Conservation (phyloP, 345 rosid genomes). For the Sisymbrium irio region DNA sequence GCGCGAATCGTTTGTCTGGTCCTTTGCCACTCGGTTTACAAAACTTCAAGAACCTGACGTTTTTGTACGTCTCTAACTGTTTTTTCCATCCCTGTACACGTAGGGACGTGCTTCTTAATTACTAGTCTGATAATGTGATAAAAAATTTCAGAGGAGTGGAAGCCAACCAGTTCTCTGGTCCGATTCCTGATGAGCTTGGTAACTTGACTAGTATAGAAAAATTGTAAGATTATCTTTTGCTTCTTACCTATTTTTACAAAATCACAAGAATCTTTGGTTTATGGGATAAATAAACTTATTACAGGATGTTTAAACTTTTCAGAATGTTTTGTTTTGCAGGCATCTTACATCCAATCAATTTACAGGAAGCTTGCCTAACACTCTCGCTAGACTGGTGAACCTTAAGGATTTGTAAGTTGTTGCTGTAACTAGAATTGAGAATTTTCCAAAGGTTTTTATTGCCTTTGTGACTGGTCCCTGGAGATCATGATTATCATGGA, state of each 20-base stretch:
- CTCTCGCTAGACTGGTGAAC: slow-evolving; percentile 36
- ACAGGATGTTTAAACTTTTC: too few species aligned
- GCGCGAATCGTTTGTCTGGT: slow-evolving; percentile 48
- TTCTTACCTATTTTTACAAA: neutral
- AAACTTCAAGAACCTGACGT: slow-evolving; percentile 40
- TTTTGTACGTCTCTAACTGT: slow-evolving; percentile 37
- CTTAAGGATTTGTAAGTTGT: slow-evolving; percentile 16
- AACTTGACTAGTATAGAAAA: slow-evolving; percentile 37
- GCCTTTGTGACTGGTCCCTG: too few species aligned
- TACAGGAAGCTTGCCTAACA: slow-evolving; percentile 38
- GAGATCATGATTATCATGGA: too few species aligned
- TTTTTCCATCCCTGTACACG: neutral
- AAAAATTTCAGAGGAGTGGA: slow-evolving; percentile 45
- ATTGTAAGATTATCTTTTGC: slow-evolving; percentile 37
- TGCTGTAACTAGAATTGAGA: too few species aligned
- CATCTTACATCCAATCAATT: slow-evolving; percentile 39
- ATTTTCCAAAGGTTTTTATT: too few species aligned
- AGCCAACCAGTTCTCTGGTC: slow-evolving; percentile 53
- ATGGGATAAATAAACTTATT: neutral
- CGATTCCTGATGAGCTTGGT: slow-evolving; percentile 51
- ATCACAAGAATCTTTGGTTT: neutral
- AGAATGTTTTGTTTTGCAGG: slow-evolving; percentile 36
- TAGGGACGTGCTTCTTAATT: neutral
- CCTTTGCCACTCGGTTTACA: slow-evolving; percentile 43
- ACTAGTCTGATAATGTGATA: neutral